Percentiles rank a stretch among this genome's conserved stretches.
These are phyloP conservation scores for Saccharomyces hybrid DNA, from an alignment of 1,139 yeast genomes.

Conservation along the genomic window DNA sequence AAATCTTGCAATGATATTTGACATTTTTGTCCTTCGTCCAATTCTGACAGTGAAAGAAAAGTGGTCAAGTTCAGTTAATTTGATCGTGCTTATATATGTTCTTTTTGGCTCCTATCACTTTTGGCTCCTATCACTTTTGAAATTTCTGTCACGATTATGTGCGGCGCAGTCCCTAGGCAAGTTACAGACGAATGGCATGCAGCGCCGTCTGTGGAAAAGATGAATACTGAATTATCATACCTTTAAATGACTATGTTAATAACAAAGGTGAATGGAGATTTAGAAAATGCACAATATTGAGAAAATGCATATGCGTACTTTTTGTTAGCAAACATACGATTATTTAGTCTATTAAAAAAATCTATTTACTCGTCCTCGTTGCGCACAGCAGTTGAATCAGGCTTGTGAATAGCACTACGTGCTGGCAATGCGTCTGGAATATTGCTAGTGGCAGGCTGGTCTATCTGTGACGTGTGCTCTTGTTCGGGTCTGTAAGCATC, in stretches of 20 bases:
- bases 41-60: background rate
- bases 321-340: too few species aligned
- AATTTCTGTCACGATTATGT: background rate
- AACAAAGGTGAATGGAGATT: background rate
- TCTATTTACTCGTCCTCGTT: background rate
- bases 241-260: background rate
- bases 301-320: background rate
- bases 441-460: constrained; percentile 4
- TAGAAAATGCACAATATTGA: background rate
- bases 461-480: constrained; percentile 13
- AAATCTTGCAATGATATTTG: constrained; percentile 3
- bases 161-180: background rate
- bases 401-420: background rate
- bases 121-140: background rate
- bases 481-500: constrained; percentile 7
- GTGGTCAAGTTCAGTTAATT: background rate
- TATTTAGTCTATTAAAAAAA: background rate
- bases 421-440: background rate
- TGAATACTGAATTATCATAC: background rate
- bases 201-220: background rate
- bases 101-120: background rate
- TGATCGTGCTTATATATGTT: background rate
- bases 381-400: background rate
- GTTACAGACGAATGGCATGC: background rate
- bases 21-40: background rate